phyloP scores from a whole-genome alignment of 1,284 basidiomycete species.

The Ustilago vetiveriae region DNA sequence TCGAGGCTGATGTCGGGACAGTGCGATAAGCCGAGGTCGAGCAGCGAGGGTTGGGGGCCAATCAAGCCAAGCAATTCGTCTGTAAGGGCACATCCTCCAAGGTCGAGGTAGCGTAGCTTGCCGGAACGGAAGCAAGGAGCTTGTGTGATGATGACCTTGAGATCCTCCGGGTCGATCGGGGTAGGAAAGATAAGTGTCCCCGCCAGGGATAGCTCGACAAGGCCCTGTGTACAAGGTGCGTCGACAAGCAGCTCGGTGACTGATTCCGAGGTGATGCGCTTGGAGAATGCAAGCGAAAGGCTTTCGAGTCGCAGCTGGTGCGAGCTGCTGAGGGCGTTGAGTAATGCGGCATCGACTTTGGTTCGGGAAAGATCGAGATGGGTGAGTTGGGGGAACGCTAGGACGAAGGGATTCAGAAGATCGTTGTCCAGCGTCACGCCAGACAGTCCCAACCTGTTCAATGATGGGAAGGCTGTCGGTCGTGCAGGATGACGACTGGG shows the following conservation, averaged over 20 bases:
- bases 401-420: constrained; percentile 80
- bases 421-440: constrained; percentile 81
- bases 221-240: constrained; percentile 73
- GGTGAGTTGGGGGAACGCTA: constrained; percentile 85
- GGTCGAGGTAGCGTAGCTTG: constrained; percentile 83
- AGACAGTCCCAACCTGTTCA: constrained; percentile 84
- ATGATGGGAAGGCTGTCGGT: constrained; percentile 74
- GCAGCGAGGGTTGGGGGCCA: constrained; percentile 77
- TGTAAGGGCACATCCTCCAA: constrained; percentile 83
- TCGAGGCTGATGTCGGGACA: constrained; percentile 78
- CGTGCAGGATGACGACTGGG: constrained; percentile 53
- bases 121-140: constrained; percentile 86
- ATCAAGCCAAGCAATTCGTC: constrained; percentile 70
- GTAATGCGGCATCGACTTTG: constrained; percentile 79
- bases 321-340: constrained; percentile 76
- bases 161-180: constrained; percentile 77
- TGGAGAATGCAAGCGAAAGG: constrained; percentile 88
- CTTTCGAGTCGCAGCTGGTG: constrained; percentile 77
- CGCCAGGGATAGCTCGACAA: constrained; percentile 86
- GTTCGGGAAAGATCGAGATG: constrained; percentile 76
- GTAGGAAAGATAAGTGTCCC: constrained; percentile 86
- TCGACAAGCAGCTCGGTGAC: constrained; percentile 80
- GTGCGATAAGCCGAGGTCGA: constrained; percentile 76
- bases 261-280: constrained; percentile 80
- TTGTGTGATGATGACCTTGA: constrained; percentile 75